These are phyloP conservation scores for Irpex sp. DNA, from an alignment of 1,284 basidiomycete genomes.

Conservation along the genomic window DNA sequence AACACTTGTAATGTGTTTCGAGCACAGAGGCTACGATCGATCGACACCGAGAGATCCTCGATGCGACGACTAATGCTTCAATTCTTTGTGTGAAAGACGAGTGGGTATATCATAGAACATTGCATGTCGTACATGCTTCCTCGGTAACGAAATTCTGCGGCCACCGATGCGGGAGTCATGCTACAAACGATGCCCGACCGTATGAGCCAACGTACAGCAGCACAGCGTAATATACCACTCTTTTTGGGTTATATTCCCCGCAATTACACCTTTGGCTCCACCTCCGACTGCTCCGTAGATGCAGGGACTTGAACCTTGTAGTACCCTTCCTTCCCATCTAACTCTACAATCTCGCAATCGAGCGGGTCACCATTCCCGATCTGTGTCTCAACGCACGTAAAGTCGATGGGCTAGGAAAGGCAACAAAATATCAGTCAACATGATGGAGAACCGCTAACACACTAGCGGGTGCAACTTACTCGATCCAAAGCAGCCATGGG, in stretches of 20 bases:
- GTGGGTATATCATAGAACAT: not conserved
- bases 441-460: slow-evolving; percentile 15
- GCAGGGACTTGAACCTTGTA: slow-evolving; percentile 35
- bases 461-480: slow-evolving; percentile 35
- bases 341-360: slow-evolving; percentile 76
- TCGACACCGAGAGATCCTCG: no score
- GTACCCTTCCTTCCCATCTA: slow-evolving; percentile 35
- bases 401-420: slow-evolving; percentile 60
- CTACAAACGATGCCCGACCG: no score
- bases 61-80: not conserved
- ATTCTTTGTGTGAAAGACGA: not conserved
- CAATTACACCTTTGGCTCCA: not conserved
- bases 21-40: no score
- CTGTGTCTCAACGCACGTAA: slow-evolving; percentile 83
- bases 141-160: no score
- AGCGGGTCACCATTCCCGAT: slow-evolving; percentile 66
- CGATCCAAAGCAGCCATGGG: slow-evolving; percentile 78
- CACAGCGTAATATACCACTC: no score
- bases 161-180: no score
- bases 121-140: not conserved
- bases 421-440: slow-evolving; percentile 6
- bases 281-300: not conserved
- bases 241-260: no score
- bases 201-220: no score
- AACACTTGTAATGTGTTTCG: no score